Evolutionary conservation across 2,329 filamentous ascomycete species (phyloP), one percentile per base, ranked within the genome.

Genomic region (Fusarium torreyae): DNA sequence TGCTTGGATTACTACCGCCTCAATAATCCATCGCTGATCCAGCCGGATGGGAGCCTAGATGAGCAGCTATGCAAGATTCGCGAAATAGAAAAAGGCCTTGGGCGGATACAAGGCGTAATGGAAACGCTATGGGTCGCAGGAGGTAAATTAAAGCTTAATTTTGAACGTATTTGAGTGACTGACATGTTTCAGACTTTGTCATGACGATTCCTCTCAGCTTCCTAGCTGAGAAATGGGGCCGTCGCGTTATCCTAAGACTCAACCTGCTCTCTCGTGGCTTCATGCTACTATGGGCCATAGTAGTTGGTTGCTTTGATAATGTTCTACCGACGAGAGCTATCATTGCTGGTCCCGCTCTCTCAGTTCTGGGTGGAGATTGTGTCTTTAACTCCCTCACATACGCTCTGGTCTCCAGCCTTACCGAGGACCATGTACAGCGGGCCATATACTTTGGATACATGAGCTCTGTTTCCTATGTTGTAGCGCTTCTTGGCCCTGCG

Each of bases 11-110:
- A 86, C 72, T 89, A 88, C 69, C 61, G 61, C 15, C 66, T 55
- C 9, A 74, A 79, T 5, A 80, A 86, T 11, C 82, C 82, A 44
- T 64, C 56, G 1, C 15, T 40, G 2, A 51, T 75, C 1, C 24
- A 50, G 7, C 64, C 75, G 0, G 78, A 80, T 52, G 83, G 82
- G 6, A 75, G 75, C 22, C 76, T 89, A 3, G 79, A 82, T 2
- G 87, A 89, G 74, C 76, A 80, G 59, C 72, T 86, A 5, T 89
- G 87, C 75, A 89, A 89, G 71, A 73, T 85, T 11, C 81, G 87
- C 58, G 74, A 73, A 14, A 80, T 89, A 7, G 86, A 88, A 72
- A 77, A 82, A 56, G 77, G 78, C 17, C 77, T 89, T 10, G 87
- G 86, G 4, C 82, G 83, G 79, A 78, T 88, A 6, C 84, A 86